Percentiles rank a stretch among this genome's conserved stretches.
Evolutionary conservation across 805 yeast species (phyloP).

Genomic region (Blastobotrys americana): DNA sequence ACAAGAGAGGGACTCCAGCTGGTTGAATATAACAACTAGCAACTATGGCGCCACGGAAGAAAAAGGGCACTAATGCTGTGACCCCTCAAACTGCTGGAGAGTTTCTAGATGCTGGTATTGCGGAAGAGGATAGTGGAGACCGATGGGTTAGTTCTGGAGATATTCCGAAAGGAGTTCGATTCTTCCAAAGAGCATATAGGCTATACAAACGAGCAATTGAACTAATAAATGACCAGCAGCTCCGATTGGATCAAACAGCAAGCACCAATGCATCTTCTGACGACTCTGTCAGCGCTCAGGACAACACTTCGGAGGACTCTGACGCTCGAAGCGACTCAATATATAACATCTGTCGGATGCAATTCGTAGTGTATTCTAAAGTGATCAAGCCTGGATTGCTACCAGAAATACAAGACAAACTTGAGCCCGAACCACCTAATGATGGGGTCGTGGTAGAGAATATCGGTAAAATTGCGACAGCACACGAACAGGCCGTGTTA

Average conservation of each 20-base stretch:
- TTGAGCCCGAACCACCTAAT: conserved; percentile 5
- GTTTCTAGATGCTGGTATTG: conserved; percentile 47
- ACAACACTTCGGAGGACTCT: not conserved
- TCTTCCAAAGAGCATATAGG: conserved; percentile 51
- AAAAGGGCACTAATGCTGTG: conserved; percentile 6
- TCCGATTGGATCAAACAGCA: conserved; percentile 11
- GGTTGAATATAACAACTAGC: too few species aligned
- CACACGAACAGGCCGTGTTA: conserved; percentile 11
- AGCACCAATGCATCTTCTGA: not conserved
- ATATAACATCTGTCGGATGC: conserved; percentile 53
- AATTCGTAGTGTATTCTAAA: conserved; percentile 51
- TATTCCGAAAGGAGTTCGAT: conserved; percentile 53
- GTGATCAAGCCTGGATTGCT: conserved; percentile 32
- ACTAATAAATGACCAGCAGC: conserved; percentile 15
- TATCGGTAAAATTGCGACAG: conserved; percentile 9
- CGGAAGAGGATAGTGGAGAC: conserved; percentile 68
- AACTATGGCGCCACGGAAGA: conserved; percentile 3
- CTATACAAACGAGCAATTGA: conserved; percentile 37
- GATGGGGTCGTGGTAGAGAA: conserved; percentile 6
- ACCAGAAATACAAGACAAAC: conserved; percentile 4
- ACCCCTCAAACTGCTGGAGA: conserved; percentile 42
- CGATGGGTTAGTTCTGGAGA: conserved; percentile 60
- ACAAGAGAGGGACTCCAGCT: too few species aligned
- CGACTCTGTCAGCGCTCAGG: conserved; percentile 1
- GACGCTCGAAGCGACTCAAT: conserved; percentile 36